Base-by-base conservation (phyloP, 805 yeast genomes). In the Debaryomyces prosopidis region DNA sequence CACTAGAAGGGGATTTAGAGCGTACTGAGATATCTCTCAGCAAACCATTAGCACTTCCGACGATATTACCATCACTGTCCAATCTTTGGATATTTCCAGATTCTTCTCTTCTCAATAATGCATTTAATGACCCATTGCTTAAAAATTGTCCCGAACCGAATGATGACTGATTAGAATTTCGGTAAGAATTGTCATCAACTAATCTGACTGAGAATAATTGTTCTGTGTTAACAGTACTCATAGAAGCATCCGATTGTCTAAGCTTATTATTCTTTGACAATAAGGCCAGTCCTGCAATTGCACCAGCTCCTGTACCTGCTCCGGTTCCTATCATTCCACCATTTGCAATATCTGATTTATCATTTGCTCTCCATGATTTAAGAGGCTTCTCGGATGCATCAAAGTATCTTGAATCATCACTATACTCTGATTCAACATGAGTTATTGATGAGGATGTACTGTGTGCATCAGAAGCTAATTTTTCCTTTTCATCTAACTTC, bases 221-320 rank as follows among this genome's bases (percentile, higher is more conserved):
- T 41, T 85, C 88, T 1, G 97, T 89, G 27, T 91, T 83, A 28
- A 91, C 91, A 0, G 96, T 89, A 20, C 89, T 90, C 46, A 86
- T 57, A 0, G 97, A 87, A 32, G 77, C 79, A 45, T 81, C 73
- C 8, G 95, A 85, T 30, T 79, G 82, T 60, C 92, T 79, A 85
- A 84, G 57, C 67, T 77, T 58, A 77, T 71, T 54, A 73, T 63
- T 38, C 52, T 60, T 26, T 55, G 46, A 66, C 9, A 23, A 23
- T 2, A 23, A 10, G 26, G 37, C 61, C 1, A 58, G 44, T 14
- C 43, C 47, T 14, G 46, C 41, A 12, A 37, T 45, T 11, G 23
- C 47, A 45, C 18, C 41, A 3, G 27, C 36, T 14, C 15, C 45
- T 20, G 42, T 23, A 28, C 18, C 38, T 4, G 27, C 36, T 12